These are phyloP conservation scores for Candida hispaniensis DNA, from an alignment of 805 yeast species.

Conservation along the genomic window DNA sequence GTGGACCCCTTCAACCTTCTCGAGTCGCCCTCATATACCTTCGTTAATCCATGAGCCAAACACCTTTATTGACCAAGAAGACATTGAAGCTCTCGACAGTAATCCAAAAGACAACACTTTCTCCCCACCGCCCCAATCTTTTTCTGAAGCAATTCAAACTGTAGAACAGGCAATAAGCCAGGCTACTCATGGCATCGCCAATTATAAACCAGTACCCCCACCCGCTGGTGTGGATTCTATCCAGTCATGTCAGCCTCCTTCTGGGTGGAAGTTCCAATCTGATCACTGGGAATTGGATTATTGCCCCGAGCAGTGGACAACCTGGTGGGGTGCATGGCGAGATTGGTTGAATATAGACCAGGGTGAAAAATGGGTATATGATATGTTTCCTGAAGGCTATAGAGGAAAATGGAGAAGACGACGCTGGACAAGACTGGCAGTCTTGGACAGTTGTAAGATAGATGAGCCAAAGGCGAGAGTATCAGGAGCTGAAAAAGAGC, in stretches of 20 bases:
- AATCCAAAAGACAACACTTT: slow-evolving; percentile 4
- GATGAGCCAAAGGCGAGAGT: slow-evolving; percentile 2
- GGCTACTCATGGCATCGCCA: slow-evolving; percentile 5
- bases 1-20: slow-evolving; percentile 23
- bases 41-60: slow-evolving; percentile 9
- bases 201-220: slow-evolving; percentile 2
- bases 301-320: slow-evolving; percentile 51
- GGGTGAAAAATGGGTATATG: slow-evolving; percentile 83
- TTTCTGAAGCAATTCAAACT: slow-evolving; percentile 6
- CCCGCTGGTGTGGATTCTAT: slow-evolving; percentile 9
- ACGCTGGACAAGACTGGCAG: slow-evolving; percentile 19
- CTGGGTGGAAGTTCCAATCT: slow-evolving; percentile 20
- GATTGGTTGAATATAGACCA: slow-evolving; percentile 49
- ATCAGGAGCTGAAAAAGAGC: no score
- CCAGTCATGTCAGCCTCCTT: slow-evolving; percentile 20
- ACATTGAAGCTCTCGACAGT: neutral
- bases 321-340: slow-evolving; percentile 38
- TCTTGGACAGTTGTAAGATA: slow-evolving; percentile 1
- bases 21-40: slow-evolving; percentile 16
- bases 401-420: slow-evolving; percentile 22
- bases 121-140: slow-evolving; percentile 2
- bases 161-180: slow-evolving; percentile 6
- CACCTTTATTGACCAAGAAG: slow-evolving; percentile 1
- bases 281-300: slow-evolving; percentile 55
- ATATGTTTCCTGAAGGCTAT: slow-evolving; percentile 28